These are phyloP conservation scores for Trichocomaceae sp. DNA, from an alignment of 2,329 filamentous ascomycete species.

Conservation along the genomic window DNA sequence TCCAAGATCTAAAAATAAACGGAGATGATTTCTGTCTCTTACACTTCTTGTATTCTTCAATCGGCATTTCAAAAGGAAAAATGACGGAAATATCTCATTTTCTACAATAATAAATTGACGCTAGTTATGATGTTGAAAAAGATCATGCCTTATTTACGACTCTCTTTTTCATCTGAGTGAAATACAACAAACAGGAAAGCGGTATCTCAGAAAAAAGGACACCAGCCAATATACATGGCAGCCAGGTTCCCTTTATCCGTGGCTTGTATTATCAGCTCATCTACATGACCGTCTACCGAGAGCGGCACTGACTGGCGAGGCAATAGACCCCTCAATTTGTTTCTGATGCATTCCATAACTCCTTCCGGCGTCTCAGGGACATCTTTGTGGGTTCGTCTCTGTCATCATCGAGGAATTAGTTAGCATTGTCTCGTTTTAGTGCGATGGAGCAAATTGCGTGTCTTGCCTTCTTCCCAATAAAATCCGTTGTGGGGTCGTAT, in stretches of 20 bases:
- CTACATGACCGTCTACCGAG: conserved; percentile 94
- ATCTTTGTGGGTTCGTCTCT: conserved; percentile 41
- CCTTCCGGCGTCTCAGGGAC: conserved; percentile 65
- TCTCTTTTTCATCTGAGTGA: not conserved
- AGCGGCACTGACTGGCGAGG: conserved; percentile 85
- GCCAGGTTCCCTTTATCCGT: conserved; percentile 72
- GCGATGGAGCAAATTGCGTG: conserved; percentile 5
- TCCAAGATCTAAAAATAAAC: conserved; percentile 1
- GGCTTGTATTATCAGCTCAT: conserved; percentile 84
- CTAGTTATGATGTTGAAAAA: not conserved
- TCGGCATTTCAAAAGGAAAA: not conserved
- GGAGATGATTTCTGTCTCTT: conserved; percentile 3
- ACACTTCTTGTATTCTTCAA: not conserved
- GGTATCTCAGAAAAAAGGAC: conserved; percentile 53
- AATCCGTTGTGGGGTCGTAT: conserved; percentile 91
- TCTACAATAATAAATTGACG: not conserved
- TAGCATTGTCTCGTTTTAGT: not conserved
- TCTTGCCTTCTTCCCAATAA: conserved; percentile 64
- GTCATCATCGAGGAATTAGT: conserved; percentile 27
- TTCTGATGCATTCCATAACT: conserved; percentile 80
- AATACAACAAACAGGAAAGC: not conserved
- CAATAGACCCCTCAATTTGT: conserved; percentile 78
- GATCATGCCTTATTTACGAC: not conserved
- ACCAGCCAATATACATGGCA: conserved; percentile 97
- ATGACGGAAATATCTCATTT: not conserved